Evolutionary conservation across 1,139 yeast genomes (phyloP).

Genomic region (Geotrichum phurueaensis): DNA sequence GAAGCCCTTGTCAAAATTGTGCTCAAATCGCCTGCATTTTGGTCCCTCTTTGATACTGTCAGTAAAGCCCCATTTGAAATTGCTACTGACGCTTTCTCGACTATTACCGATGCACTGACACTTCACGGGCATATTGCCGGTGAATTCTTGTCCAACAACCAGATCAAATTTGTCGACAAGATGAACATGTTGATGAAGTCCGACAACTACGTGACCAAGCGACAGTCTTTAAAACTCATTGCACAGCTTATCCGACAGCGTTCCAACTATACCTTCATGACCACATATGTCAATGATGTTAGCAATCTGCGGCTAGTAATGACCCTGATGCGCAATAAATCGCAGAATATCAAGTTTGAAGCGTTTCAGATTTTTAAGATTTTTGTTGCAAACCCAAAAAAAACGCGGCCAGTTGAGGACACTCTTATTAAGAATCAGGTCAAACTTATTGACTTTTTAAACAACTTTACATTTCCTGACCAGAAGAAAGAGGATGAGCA

Average conservation of each 20-base stretch:
- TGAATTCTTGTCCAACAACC: conserved; percentile 51
- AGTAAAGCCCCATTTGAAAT: conserved; percentile 19
- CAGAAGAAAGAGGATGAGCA: conserved; percentile 56
- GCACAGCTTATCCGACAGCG: conserved; percentile 71
- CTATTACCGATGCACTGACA: conserved; percentile 57
- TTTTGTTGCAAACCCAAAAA: conserved; percentile 91
- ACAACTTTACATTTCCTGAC: conserved; percentile 52
- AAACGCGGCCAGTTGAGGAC: conserved; percentile 71
- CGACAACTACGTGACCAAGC: conserved; percentile 80
- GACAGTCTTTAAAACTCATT: conserved; percentile 79
- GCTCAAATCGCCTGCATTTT: conserved; percentile 52
- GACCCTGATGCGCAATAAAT: conserved; percentile 81
- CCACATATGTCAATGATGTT: conserved; percentile 70
- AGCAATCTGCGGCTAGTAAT: conserved; percentile 78
- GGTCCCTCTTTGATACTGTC: conserved; percentile 80
- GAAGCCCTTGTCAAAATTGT: conserved; percentile 62
- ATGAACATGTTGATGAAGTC: conserved; percentile 69
- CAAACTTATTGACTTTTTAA: conserved; percentile 63
- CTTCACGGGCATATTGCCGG: conserved; percentile 53
- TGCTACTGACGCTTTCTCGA: conserved; percentile 50
- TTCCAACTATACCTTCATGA: conserved; percentile 66
- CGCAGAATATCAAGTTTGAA: conserved; percentile 81
- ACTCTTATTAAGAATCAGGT: conserved; percentile 76
- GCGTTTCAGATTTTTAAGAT: conserved; percentile 89
- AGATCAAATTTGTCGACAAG: conserved; percentile 47